phyloP scores from a whole-genome alignment of 306 rosid genomes.

The Astragalus membranaceus region DNA sequence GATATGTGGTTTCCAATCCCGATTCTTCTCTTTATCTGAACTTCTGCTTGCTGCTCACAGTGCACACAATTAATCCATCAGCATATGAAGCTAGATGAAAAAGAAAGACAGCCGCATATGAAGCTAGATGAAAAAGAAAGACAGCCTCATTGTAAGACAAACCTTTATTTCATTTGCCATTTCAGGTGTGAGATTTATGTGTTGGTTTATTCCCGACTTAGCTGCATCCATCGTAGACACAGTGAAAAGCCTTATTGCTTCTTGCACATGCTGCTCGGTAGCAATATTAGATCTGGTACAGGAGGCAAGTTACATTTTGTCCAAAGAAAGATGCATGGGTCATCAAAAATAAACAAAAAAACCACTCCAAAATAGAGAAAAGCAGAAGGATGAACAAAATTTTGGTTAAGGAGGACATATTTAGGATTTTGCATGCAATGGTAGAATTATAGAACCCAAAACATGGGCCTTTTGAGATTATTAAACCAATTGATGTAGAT shows the following conservation, averaged over 20 bases:
- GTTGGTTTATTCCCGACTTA: conserved; percentile 83
- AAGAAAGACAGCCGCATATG: background rate
- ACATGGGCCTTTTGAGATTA: background rate
- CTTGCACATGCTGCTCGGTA: conserved; percentile 77
- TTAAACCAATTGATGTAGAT: background rate
- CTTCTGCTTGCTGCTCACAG: conserved; percentile 89
- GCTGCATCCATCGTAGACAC: conserved; percentile 99
- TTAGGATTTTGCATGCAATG: background rate
- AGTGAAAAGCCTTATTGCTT: conserved; percentile 80
- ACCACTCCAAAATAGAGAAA: background rate
- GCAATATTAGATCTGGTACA: conserved; percentile 66
- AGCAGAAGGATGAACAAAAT: background rate
- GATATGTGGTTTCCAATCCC: conserved; percentile 97
- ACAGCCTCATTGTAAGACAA: conserved; percentile 14
- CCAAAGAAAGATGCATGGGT: conserved; percentile 5
- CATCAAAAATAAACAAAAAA: conserved; percentile 7
- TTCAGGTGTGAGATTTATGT: conserved; percentile 72
- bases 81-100: background rate
- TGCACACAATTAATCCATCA: background rate
- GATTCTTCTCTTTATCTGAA: conserved; percentile 93
- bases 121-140: background rate
- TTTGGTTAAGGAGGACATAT: background rate
- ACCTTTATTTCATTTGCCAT: conserved; percentile 95
- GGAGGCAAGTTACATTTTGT: background rate
- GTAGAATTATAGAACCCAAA: background rate